Evolutionary conservation across 129 eudicot genomes (phyloP).

Genomic region (Flaveria ramosissima): DNA sequence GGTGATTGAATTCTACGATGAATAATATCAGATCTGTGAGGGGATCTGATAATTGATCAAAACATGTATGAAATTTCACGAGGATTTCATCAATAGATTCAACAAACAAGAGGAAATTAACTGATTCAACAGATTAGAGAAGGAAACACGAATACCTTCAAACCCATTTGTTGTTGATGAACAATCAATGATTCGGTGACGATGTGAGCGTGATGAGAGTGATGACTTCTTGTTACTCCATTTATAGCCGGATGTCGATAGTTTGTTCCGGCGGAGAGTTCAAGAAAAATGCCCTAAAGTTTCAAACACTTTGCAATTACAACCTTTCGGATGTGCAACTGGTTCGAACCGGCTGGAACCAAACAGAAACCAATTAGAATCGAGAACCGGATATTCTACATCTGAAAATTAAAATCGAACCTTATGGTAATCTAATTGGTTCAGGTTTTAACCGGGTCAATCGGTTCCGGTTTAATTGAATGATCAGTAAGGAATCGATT

Average conservation of each 20-base stretch:
- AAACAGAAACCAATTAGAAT: no score
- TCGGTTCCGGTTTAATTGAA: no score
- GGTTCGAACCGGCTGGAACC: not conserved
- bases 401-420: no score
- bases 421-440: no score
- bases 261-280: constrained; percentile 33
- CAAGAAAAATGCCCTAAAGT: constrained; percentile 20
- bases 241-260: constrained; percentile 27
- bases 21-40: constrained; percentile 10
- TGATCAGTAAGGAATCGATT: no score
- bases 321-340: not conserved
- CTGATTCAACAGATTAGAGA: not conserved
- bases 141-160: constrained; percentile 31
- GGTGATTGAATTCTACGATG: constrained; percentile 8
- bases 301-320: not conserved
- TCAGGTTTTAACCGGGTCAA: no score
- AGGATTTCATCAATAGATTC: constrained; percentile 8
- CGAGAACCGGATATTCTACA: no score
- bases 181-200: constrained; percentile 14
- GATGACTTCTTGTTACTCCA: constrained; percentile 24
- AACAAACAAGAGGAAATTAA: not conserved
- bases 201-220: constrained; percentile 24
- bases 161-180: constrained; percentile 32
- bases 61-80: not conserved
- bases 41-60: constrained; percentile 6